phyloP scores from a whole-genome alignment of 2,329 filamentous ascomycete species.

The Aureobasidium pullulans region DNA sequence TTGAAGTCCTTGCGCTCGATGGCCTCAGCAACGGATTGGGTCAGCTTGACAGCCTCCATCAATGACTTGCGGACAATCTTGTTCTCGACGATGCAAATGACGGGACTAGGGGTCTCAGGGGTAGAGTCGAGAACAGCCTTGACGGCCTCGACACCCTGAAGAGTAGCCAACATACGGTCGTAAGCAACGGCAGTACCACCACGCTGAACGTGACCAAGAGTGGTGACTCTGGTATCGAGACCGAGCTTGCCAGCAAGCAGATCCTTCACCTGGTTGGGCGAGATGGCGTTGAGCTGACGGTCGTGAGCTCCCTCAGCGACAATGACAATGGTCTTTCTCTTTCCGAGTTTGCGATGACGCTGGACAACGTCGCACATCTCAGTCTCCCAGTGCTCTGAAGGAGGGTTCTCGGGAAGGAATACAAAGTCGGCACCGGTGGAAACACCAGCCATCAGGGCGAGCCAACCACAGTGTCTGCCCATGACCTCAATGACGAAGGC shows the following conservation, averaged over 20 bases:
- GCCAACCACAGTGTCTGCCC: slow-evolving; percentile 96
- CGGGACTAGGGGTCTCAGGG: slow-evolving; percentile 81
- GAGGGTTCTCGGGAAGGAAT: slow-evolving; percentile 92
- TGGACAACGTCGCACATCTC: slow-evolving; percentile 75
- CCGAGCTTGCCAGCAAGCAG: slow-evolving; percentile 74
- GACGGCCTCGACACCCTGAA: slow-evolving; percentile 92
- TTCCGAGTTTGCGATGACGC: slow-evolving; percentile 79
- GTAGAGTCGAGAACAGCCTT: slow-evolving; percentile 84
- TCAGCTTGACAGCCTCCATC: slow-evolving; percentile 80
- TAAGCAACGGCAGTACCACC: slow-evolving; percentile 89
- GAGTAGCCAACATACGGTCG: slow-evolving; percentile 83
- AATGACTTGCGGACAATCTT: slow-evolving; percentile 88
- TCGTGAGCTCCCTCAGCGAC: slow-evolving; percentile 93
- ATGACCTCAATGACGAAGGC: slow-evolving; percentile 98
- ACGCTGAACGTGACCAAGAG: slow-evolving; percentile 93
- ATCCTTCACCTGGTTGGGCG: slow-evolving; percentile 72
- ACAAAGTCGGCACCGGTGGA: slow-evolving; percentile 93
- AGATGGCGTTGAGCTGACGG: slow-evolving; percentile 74
- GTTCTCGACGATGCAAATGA: slow-evolving; percentile 96
- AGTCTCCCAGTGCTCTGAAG: slow-evolving; percentile 76
- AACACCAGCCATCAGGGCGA: slow-evolving; percentile 92
- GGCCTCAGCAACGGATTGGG: slow-evolving; percentile 72
- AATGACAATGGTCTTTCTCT: slow-evolving; percentile 96
- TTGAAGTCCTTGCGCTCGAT: slow-evolving; percentile 83
- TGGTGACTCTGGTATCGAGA: slow-evolving; percentile 89